phyloP scores from a whole-genome alignment of 768 basidiomycete species.

The Suillus variegatus region DNA sequence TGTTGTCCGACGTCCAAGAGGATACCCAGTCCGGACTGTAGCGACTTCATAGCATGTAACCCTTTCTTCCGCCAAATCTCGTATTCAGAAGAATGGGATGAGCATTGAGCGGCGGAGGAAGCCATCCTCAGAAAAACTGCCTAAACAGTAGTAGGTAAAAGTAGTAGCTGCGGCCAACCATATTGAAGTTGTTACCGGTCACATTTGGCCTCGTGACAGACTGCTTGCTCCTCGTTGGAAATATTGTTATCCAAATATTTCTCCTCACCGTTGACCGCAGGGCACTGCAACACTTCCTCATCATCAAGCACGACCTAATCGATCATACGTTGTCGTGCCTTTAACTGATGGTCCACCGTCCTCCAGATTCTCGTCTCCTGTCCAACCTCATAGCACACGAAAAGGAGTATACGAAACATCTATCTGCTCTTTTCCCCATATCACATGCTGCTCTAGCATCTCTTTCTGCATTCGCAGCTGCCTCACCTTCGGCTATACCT shows the following conservation, averaged over 20 bases:
- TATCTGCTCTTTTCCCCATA: conserved; percentile 55
- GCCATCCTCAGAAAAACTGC: too few species aligned
- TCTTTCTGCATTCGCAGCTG: conserved; percentile 72
- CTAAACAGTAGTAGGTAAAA: too few species aligned
- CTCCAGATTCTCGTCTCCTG: conserved; percentile 74
- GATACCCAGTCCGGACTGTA: too few species aligned
- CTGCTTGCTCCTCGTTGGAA: neutral
- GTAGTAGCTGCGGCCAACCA: too few species aligned
- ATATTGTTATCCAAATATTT: neutral
- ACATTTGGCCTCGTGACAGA: too few species aligned
- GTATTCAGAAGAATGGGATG: too few species aligned
- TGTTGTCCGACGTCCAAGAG: too few species aligned
- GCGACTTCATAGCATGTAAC: too few species aligned
- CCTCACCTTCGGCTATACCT: conserved; percentile 58
- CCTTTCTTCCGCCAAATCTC: too few species aligned
- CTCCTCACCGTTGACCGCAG: conserved; percentile 2
- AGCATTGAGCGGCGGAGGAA: too few species aligned
- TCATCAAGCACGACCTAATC: neutral
- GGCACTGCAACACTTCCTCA: neutral
- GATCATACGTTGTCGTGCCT: neutral
- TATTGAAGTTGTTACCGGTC: too few species aligned
- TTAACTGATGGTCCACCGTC: conserved; percentile 53
- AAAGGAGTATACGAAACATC: conserved; percentile 68
- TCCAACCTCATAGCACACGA: conserved; percentile 67
- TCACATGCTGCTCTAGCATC: conserved; percentile 64